These are phyloP conservation scores for Fragaria ananassa DNA, from an alignment of 306 rosid species.

Conservation along the genomic window DNA sequence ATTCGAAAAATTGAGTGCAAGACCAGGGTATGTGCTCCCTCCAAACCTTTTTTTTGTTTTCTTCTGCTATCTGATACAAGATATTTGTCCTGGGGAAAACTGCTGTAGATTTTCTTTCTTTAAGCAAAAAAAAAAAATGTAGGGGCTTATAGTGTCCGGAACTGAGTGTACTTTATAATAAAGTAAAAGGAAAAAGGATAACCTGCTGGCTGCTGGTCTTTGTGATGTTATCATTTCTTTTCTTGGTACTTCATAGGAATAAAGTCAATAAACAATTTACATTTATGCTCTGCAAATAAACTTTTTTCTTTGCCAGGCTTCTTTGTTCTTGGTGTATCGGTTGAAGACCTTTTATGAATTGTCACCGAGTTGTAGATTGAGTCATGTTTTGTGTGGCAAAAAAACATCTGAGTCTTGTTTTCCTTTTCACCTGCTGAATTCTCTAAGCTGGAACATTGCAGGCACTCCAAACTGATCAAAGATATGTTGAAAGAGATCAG, in stretches of 20 bases:
- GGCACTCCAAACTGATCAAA: conserved; percentile 72
- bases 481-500: conserved; percentile 79
- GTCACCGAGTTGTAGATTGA: neutral
- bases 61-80: neutral
- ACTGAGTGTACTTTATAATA: neutral
- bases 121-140: neutral
- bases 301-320: neutral
- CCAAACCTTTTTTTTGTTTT: neutral
- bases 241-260: neutral
- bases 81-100: conserved; percentile 5
- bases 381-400: neutral
- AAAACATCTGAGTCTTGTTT: neutral
- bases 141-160: neutral
- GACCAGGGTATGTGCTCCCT: conserved; percentile 72
- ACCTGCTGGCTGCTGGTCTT: neutral
- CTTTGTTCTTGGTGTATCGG: neutral
- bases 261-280: neutral
- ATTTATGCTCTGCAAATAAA: neutral
- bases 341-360: neutral
- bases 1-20: conserved; percentile 75
- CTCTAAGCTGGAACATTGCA: conserved; percentile 43
- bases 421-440: conserved; percentile 24
- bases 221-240: neutral
- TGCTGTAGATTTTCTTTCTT: neutral
- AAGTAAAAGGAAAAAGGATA: neutral